These are phyloP conservation scores for Podaxis sp. DNA, from an alignment of 768 basidiomycete species.

Conservation along the genomic window DNA sequence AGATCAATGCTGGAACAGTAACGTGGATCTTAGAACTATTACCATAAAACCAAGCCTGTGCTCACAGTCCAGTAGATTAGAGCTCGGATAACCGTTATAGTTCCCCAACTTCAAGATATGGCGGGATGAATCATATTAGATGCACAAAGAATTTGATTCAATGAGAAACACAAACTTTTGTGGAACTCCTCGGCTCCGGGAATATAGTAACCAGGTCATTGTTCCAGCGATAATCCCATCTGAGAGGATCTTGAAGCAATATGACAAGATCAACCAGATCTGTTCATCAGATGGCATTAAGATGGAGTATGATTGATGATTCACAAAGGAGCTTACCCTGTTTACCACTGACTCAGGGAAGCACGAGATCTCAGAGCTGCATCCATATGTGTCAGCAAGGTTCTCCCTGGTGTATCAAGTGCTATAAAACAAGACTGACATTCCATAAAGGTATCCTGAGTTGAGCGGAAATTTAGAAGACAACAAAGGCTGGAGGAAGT, in stretches of 20 bases:
- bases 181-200: background rate
- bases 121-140: background rate
- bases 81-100: background rate
- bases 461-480: background rate
- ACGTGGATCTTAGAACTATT: background rate
- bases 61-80: background rate
- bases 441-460: background rate
- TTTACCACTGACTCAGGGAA: background rate
- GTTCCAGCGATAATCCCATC: conserved; percentile 3
- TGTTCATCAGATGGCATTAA: background rate
- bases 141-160: background rate
- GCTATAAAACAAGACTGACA: background rate
- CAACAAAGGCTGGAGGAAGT: background rate
- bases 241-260: conserved; percentile 6
- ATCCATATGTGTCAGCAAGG: too few species aligned
- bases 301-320: background rate
- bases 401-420: too few species aligned
- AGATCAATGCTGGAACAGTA: background rate
- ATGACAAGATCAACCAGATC: conserved; percentile 6
- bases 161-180: background rate
- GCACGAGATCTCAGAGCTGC: background rate
- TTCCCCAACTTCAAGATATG: background rate
- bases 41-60: background rate
- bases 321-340: background rate
- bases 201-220: conserved; percentile 7